Evolutionary conservation across 2,329 filamentous ascomycete species (phyloP).

Genomic region (Conoideocrella luteorostrata): DNA sequence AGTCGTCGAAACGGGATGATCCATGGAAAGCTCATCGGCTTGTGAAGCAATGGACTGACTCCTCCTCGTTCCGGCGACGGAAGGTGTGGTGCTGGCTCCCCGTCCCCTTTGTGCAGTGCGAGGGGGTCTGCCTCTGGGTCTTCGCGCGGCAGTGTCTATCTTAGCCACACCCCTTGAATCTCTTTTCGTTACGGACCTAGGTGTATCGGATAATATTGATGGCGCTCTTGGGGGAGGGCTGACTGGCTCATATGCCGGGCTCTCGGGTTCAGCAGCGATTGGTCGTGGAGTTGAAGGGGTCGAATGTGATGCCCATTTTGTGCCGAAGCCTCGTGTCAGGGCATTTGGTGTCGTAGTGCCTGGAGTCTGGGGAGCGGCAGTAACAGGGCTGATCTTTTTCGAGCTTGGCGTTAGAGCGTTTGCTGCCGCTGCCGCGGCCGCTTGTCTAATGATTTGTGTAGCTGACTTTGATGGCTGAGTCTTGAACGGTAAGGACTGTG

Average conservation of each 20-base stretch:
- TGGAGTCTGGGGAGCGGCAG: constrained; percentile 29
- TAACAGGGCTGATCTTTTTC: constrained; percentile 24
- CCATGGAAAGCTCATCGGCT: constrained; percentile 41
- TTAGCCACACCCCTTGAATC: constrained; percentile 21
- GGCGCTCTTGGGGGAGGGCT: constrained; percentile 44
- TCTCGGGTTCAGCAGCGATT: constrained; percentile 32
- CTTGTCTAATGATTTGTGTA: constrained; percentile 35
- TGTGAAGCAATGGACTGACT: constrained; percentile 42
- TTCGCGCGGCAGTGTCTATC: constrained; percentile 20
- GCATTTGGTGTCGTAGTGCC: constrained; percentile 21
- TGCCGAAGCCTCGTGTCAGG: constrained; percentile 37
- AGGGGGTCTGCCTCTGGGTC: constrained; percentile 28
- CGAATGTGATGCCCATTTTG: constrained; percentile 51
- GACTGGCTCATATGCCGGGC: constrained; percentile 52
- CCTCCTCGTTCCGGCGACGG: constrained; percentile 27
- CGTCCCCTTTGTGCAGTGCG: constrained; percentile 29
- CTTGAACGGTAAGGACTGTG: constrained; percentile 21
- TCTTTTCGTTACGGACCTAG: constrained; percentile 23
- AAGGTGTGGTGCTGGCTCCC: constrained; percentile 29
- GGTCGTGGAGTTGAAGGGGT: constrained; percentile 52
- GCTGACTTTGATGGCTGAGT: constrained; percentile 28
- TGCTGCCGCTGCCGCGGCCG: constrained; percentile 20
- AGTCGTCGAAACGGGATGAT: constrained; percentile 31
- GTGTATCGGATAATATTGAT: constrained; percentile 28
- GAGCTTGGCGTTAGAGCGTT: constrained; percentile 18